Evolutionary conservation across 2,329 filamentous ascomycete genomes (phyloP).

Genomic region (Pleomassaria siparia): DNA sequence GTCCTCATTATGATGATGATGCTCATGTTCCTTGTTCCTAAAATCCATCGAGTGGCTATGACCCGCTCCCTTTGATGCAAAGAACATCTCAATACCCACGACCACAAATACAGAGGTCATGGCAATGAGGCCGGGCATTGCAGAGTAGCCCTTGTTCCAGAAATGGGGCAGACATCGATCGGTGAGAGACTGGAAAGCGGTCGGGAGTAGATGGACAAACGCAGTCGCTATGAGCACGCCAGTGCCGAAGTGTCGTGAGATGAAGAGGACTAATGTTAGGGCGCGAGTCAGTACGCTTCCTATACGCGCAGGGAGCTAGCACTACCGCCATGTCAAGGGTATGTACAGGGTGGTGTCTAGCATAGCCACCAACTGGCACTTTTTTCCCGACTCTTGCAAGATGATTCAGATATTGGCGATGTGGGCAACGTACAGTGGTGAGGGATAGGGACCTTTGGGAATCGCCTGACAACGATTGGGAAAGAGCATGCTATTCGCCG

Average conservation of each 20-base stretch:
- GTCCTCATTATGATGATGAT: background rate
- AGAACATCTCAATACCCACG: slow-evolving; percentile 83
- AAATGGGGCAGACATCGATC: slow-evolving; percentile 44
- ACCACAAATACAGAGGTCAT: slow-evolving; percentile 59
- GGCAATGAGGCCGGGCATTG: slow-evolving; percentile 44
- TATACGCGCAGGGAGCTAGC: background rate
- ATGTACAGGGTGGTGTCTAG: background rate
- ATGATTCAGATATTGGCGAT: background rate
- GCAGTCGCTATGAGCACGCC: slow-evolving; percentile 45
- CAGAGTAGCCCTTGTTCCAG: slow-evolving; percentile 43
- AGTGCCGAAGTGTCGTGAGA: slow-evolving; percentile 45
- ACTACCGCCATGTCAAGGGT: background rate
- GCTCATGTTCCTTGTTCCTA: slow-evolving; percentile 21
- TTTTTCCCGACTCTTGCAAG: background rate
- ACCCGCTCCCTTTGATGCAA: slow-evolving; percentile 69
- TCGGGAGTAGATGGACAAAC: slow-evolving; percentile 46
- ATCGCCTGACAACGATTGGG: slow-evolving; percentile 43
- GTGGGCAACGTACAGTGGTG: slow-evolving; percentile 22
- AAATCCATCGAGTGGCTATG: slow-evolving; percentile 58
- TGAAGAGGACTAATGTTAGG: slow-evolving; percentile 35
- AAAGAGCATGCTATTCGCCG: slow-evolving; percentile 40
- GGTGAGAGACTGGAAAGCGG: slow-evolving; percentile 43
- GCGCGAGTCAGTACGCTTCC: background rate
- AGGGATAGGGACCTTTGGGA: slow-evolving; percentile 40
- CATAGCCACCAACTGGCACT: background rate